phyloP scores from a whole-genome alignment of 345 rosid species.

The sweet orange (Citrus sinensis) region DNA sequence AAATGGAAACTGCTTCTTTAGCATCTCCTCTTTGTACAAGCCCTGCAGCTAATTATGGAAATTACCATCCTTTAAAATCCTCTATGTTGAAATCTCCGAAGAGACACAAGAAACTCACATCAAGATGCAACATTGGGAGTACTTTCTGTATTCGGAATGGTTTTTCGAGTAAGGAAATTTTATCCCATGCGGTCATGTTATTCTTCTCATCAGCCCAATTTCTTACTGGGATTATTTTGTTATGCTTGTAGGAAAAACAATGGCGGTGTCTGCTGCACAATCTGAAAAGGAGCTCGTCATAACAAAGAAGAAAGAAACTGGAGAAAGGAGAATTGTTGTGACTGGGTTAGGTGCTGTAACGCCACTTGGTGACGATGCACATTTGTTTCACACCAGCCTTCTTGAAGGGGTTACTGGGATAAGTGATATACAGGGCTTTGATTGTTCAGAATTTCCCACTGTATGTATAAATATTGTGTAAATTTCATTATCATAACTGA shows the following conservation, averaged over 20 bases:
- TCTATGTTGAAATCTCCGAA: no score
- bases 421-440: conserved; percentile 51
- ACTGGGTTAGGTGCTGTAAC: conserved; percentile 57
- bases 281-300: conserved; percentile 30
- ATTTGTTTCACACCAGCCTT: conserved; percentile 44
- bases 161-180: no score
- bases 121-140: no score
- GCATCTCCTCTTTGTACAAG: no score
- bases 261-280: conserved; percentile 39
- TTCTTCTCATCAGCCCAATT: no score
- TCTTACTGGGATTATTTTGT: no score
- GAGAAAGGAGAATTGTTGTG: conserved; percentile 46
- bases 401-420: conserved; percentile 54
- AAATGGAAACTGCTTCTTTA: not conserved
- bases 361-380: conserved; percentile 49
- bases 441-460: conserved; percentile 47
- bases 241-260: not conserved
- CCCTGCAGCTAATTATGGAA: no score
- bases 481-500: not conserved
- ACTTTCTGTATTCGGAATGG: no score
- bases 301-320: not conserved
- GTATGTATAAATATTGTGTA: conserved; percentile 10
- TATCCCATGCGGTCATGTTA: no score
- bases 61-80: no score
- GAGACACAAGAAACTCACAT: no score